Evolutionary conservation across 805 yeast species (phyloP).

Genomic region (Candida nonsorbophila): DNA sequence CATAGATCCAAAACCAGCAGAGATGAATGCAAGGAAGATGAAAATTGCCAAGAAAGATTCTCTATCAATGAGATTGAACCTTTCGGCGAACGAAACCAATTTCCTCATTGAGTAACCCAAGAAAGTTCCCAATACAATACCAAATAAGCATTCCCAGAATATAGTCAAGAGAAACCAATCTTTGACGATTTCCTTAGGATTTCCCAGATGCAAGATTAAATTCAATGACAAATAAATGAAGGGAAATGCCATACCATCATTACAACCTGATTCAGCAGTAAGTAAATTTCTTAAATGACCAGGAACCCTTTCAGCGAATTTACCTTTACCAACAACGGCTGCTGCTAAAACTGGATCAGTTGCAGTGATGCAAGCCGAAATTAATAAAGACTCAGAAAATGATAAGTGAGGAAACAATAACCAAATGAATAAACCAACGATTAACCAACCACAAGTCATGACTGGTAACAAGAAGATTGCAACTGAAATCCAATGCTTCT

Average conservation of each 20-base stretch:
- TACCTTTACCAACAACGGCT: conserved; percentile 92
- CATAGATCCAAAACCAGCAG: conserved; percentile 86
- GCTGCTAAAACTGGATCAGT: conserved; percentile 95
- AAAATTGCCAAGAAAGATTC: conserved; percentile 86
- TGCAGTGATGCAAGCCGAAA: conserved; percentile 88
- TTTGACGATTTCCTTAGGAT: conserved; percentile 63
- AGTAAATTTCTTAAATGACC: conserved; percentile 84
- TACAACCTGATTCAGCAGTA: conserved; percentile 85
- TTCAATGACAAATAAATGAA: conserved; percentile 70
- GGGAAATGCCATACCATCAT: conserved; percentile 96
- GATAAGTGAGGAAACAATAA: conserved; percentile 65
- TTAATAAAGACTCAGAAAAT: conserved; percentile 66
- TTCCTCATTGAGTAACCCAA: conserved; percentile 71
- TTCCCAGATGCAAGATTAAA: conserved; percentile 59
- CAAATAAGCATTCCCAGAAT: conserved; percentile 77
- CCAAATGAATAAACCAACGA: conserved; percentile 78
- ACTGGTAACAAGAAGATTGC: conserved; percentile 72
- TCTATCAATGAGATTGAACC: conserved; percentile 65
- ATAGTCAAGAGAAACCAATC: conserved; percentile 78
- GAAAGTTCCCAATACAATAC: conserved; percentile 65
- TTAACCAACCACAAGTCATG: conserved; percentile 87
- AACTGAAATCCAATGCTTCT: conserved; percentile 76
- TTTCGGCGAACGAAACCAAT: conserved; percentile 70
- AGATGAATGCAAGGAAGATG: conserved; percentile 72
- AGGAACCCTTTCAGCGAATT: conserved; percentile 85